Conservation (phyloP, 768 basidiomycete species). For the Chiua virens region DNA sequence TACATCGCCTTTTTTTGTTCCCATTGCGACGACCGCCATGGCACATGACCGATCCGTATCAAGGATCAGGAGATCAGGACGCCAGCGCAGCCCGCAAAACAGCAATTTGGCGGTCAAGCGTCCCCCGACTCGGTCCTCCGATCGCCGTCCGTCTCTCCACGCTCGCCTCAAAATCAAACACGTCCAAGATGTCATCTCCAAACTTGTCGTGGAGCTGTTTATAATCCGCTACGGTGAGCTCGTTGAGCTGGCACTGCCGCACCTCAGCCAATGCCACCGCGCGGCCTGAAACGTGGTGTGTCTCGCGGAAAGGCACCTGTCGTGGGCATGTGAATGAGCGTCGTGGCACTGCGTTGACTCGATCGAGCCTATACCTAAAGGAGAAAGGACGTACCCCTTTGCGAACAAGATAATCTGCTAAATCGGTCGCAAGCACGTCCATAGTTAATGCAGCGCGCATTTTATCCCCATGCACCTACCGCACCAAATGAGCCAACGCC, state of each 20-base stretch:
- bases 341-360: no score
- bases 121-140: slow-evolving; percentile 84
- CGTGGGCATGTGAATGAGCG: neutral
- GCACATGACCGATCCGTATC: no score
- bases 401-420: slow-evolving; percentile 97
- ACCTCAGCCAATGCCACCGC: slow-evolving; percentile 94
- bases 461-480: slow-evolving; percentile 82
- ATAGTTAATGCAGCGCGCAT: slow-evolving; percentile 91
- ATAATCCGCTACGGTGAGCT: slow-evolving; percentile 79
- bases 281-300: slow-evolving; percentile 96
- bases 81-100: slow-evolving; percentile 63
- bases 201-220: slow-evolving; percentile 75
- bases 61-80: slow-evolving; percentile 16
- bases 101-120: slow-evolving; percentile 83
- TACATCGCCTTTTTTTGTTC: no score
- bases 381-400: slow-evolving; percentile 74
- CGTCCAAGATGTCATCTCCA: slow-evolving; percentile 71
- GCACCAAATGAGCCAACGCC: neutral
- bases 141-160: slow-evolving; percentile 92
- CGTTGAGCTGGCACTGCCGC: slow-evolving; percentile 75
- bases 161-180: slow-evolving; percentile 95
- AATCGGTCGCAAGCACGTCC: slow-evolving; percentile 98
- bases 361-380: neutral
- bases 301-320: slow-evolving; percentile 97
- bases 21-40: no score